These are phyloP conservation scores for Agapanthus africanus DNA, from an alignment of 106 monocot genomes.

Conservation along the genomic window DNA sequence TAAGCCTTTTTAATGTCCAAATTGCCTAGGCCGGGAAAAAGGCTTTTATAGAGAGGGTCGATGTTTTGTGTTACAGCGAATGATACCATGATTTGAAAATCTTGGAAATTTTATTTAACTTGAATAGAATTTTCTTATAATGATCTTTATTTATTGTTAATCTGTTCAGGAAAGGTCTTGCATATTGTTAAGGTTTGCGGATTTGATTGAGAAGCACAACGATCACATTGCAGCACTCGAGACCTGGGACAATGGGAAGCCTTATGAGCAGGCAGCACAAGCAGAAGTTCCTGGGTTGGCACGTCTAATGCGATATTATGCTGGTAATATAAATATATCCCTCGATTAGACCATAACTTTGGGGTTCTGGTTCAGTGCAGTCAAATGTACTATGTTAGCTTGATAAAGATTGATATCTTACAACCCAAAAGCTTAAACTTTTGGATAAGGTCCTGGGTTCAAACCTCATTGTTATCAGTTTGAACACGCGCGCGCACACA, in stretches of 20 bases:
- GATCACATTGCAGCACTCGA: constrained; percentile 81
- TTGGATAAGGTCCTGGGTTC: too few relatives aligned
- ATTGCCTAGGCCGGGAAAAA: too few relatives aligned
- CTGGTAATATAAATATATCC: too few relatives aligned
- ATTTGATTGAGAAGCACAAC: constrained; percentile 82
- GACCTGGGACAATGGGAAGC: constrained; percentile 89
- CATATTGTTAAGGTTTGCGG: constrained; percentile 52
- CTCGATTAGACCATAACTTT: too few relatives aligned
- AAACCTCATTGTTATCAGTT: too few relatives aligned
- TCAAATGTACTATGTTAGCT: too few relatives aligned
- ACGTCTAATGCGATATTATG: constrained; percentile 79
- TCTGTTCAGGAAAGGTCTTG: constrained; percentile 65
- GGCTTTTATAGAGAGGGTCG: neutral
- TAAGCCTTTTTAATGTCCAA: too few relatives aligned
- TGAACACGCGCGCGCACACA: too few relatives aligned
- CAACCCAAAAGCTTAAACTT: too few relatives aligned
- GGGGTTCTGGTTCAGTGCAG: too few relatives aligned
- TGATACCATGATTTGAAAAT: neutral
- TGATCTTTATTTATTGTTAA: neutral
- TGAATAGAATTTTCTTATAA: too few relatives aligned
- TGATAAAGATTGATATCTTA: too few relatives aligned
- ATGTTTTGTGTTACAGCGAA: neutral
- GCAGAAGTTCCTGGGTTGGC: constrained; percentile 60
- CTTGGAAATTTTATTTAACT: neutral
- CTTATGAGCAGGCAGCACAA: constrained; percentile 62